Evolutionary conservation across 345 rosid species (phyloP), one percentile per base, ranked within the genome.

Genomic region (Heritiera fomes): DNA sequence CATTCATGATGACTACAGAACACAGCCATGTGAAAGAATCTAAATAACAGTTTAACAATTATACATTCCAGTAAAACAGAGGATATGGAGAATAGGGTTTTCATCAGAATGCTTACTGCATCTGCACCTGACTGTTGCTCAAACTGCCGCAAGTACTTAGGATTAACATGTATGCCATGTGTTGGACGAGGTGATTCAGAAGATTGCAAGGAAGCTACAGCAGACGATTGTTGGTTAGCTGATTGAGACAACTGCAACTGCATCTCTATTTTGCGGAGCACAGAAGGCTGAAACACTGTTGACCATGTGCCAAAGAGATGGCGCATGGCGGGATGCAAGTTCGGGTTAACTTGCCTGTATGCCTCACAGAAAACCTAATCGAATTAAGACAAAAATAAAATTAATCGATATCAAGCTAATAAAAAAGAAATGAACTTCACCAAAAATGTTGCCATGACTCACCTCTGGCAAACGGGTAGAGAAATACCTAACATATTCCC

Each of bases 261-360:
- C 30, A 78, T 65, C 80, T 93, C 97, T 45, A 97, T 94, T 93
- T 91, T 87, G 45, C 78, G 81, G 74, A 97, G 90, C 10, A 90
- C 92, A 28, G 89, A 77, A 23, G 88, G 77, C 3, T 98, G 98
- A 78, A 97, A 97, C 50, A 93, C 97, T 23, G 90, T 50, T 12
- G 97, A 89, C 99, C 99, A 97, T 38, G 99, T 97, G 75, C 98
- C 95, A 88, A 97, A 97, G 50, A 97, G 87, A 77, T 91, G 98
- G 13, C 92, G 95, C 99, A 97, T 91, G 11, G 98, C 87, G 82
- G 88, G 81, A 84, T 90, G 85, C 79, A 86, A 67, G 78, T 83
- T 83, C 63, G 97, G 97, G 43, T 91, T 89, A 60, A 93, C 91
- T 91, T 90, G 90, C 83, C 88, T 88, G 78, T 92, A 94, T 43